phyloP scores from a whole-genome alignment of 106 monocot genomes.

The Dendrobium officinale region DNA sequence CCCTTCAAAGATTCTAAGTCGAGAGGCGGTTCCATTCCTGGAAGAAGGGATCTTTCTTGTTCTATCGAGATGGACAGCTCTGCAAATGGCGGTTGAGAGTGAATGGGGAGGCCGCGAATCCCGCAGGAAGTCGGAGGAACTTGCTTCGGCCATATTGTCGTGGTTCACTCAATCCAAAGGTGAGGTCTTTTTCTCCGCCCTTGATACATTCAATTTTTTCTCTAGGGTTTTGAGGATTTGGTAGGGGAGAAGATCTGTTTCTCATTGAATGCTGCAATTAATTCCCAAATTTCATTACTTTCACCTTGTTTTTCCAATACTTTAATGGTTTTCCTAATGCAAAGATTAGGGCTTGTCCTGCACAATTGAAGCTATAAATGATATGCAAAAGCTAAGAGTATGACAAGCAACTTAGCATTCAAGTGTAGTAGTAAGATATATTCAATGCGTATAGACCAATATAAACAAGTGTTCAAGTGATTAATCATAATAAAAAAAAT shows the following conservation, averaged over 20 bases:
- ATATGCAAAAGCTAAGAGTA: too few species aligned
- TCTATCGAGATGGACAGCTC: conserved; percentile 42
- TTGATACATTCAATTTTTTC: background rate
- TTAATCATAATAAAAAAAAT: too few species aligned
- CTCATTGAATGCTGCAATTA: background rate
- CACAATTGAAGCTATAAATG: background rate
- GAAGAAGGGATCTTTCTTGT: conserved; percentile 35
- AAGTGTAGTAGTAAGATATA: background rate
- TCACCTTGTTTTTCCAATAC: background rate
- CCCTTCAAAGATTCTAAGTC: background rate
- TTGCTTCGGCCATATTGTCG: conserved; percentile 27
- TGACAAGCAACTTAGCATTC: too few species aligned
- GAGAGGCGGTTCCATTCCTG: background rate
- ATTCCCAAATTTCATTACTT: background rate
- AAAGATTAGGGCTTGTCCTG: background rate
- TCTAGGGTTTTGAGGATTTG: background rate
- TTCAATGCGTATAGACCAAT: too few species aligned
- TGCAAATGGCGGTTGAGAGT: conserved; percentile 40
- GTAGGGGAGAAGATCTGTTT: too few species aligned
- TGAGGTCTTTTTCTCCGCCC: conserved; percentile 7
- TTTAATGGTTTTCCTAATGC: background rate
- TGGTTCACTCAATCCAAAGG: conserved; percentile 39
- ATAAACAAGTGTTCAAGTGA: too few species aligned
- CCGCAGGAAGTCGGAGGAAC: conserved; percentile 25
- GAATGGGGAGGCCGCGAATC: conserved; percentile 45